These are phyloP conservation scores for Trichomonas gallinae DNA, from an alignment of 208 protist genomes.

Conservation along the genomic window DNA sequence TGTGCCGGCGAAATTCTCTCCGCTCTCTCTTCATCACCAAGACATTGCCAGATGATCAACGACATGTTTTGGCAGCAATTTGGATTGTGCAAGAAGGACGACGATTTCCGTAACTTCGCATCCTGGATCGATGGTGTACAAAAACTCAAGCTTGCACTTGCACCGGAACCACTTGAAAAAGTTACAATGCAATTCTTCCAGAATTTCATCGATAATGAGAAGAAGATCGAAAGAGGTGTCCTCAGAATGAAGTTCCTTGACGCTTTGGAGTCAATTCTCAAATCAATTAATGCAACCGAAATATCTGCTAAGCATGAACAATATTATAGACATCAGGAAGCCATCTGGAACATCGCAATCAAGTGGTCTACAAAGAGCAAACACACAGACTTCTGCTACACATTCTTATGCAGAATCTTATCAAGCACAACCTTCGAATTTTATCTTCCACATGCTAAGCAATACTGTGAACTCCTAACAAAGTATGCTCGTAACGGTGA, in stretches of 20 bases:
- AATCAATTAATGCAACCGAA: background rate
- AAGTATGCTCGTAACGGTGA: background rate
- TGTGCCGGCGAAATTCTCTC: background rate
- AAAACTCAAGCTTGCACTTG: background rate
- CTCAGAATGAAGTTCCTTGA: background rate
- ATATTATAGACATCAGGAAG: background rate
- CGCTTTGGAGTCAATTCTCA: background rate
- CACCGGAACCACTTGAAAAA: background rate
- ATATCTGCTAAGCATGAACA: background rate
- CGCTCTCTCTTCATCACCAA: background rate
- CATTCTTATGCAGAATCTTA: background rate
- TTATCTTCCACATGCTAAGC: background rate
- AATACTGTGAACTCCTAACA: background rate
- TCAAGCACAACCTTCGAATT: background rate
- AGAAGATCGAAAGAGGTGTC: background rate
- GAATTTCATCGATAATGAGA: background rate
- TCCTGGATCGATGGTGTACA: background rate
- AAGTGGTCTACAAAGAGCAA: background rate
- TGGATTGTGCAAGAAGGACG: background rate
- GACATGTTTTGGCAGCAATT: background rate
- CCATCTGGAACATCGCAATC: background rate
- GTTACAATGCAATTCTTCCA: background rate
- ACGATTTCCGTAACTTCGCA: conserved; percentile 4
- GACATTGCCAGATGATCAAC: background rate
- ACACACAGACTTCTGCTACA: background rate